These are phyloP conservation scores for Cladosporium sp. DNA, from an alignment of 2,329 filamentous ascomycete species.

Conservation along the genomic window DNA sequence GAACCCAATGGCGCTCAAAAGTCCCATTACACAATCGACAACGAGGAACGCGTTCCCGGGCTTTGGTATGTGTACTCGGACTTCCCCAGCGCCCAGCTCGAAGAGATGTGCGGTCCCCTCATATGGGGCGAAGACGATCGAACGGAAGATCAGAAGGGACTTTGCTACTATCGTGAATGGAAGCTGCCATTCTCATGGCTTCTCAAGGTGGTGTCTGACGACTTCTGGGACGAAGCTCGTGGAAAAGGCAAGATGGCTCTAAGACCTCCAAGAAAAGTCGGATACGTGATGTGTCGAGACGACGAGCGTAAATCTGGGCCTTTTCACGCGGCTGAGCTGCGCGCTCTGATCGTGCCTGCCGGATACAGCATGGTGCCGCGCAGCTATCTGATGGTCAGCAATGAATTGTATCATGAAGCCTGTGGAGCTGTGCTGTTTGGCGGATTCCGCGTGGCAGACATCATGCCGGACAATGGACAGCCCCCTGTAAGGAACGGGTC, in stretches of 20 bases:
- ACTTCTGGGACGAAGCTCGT: neutral
- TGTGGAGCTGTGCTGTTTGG: neutral
- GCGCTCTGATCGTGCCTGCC: neutral
- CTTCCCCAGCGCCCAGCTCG: neutral
- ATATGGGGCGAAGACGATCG: neutral
- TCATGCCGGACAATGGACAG: neutral
- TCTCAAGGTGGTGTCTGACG: neutral
- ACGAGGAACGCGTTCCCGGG: neutral
- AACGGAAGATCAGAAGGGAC: neutral
- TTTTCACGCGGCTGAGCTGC: neutral
- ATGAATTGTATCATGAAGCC: neutral
- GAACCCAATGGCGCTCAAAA: neutral
- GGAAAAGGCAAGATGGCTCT: neutral
- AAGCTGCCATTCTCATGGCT: neutral
- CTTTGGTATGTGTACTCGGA: neutral
- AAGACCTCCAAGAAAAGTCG: neutral
- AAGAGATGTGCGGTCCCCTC: neutral
- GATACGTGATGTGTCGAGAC: neutral
- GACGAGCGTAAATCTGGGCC: neutral
- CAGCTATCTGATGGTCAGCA: neutral
- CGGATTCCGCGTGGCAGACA: neutral
- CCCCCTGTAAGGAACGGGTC: neutral
- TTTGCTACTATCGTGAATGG: neutral
- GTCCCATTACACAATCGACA: neutral
- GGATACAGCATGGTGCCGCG: neutral